phyloP scores from a whole-genome alignment of 139 green algal genomes.

The Eudorina sp. region DNA sequence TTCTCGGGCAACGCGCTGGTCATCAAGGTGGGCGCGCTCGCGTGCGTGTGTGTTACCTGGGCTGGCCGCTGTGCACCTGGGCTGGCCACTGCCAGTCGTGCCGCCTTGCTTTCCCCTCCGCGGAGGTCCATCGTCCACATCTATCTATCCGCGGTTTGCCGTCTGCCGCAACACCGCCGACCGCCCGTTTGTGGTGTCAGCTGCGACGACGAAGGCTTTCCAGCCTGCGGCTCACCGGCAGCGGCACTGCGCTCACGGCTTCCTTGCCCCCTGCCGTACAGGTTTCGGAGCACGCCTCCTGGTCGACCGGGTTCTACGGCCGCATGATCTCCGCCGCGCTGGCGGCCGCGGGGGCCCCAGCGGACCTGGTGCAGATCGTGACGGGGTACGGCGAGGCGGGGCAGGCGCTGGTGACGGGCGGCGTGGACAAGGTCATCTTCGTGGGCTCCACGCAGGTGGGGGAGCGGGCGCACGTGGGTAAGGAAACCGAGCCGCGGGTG shows the following conservation, averaged over 20 bases:
- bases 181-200: too few relatives aligned
- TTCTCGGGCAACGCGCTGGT: conserved; percentile 97
- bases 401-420: conserved; percentile 88
- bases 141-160: too few relatives aligned
- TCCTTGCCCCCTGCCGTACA: conserved; percentile 34
- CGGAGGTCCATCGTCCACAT: too few relatives aligned
- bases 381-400: conserved; percentile 93
- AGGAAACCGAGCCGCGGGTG: too few relatives aligned
- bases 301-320: conserved; percentile 87
- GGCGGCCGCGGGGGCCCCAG: conserved; percentile 83
- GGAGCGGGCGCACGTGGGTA: not conserved
- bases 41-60: not conserved
- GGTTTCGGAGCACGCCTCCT: conserved; percentile 93
- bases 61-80: too few relatives aligned
- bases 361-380: conserved; percentile 94
- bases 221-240: too few relatives aligned
- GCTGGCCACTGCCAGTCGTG: too few relatives aligned
- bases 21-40: conserved; percentile 86
- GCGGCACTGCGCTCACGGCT: too few relatives aligned
- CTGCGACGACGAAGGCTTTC: too few relatives aligned
- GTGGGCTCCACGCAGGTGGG: conserved; percentile 86
- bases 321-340: conserved; percentile 89
- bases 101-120: too few relatives aligned
- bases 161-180: too few relatives aligned
- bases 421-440: conserved; percentile 94